These are phyloP conservation scores for Suillus variegatus DNA, from an alignment of 768 basidiomycete genomes.

Conservation along the genomic window DNA sequence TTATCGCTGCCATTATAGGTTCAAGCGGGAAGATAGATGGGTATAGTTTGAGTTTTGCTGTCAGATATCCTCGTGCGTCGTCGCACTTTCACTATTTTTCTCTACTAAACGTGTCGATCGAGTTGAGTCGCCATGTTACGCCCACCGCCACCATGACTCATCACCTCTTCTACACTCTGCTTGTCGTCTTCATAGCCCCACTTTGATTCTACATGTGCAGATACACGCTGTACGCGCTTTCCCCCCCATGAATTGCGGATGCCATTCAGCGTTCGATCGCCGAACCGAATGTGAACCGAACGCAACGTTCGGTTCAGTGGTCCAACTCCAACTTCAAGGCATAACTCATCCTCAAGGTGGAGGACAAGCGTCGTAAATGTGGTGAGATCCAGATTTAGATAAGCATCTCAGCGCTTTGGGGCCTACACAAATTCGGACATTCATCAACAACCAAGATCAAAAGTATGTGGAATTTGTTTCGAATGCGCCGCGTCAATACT, in stretches of 20 bases:
- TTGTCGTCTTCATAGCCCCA: too few species aligned
- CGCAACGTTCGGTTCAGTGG: not conserved
- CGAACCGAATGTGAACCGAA: not conserved
- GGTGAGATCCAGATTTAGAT: not conserved
- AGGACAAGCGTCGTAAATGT: not conserved
- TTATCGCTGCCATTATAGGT: not conserved
- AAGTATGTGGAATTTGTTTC: not conserved
- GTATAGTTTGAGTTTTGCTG: not conserved
- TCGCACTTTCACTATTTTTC: not conserved
- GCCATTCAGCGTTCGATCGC: not conserved
- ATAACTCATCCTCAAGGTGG: not conserved
- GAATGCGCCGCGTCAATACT: not conserved
- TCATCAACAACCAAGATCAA: not conserved
- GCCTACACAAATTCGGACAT: not conserved
- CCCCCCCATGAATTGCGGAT: not conserved
- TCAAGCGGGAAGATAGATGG: not conserved
- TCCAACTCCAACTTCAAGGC: not conserved
- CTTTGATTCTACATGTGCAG: not conserved
- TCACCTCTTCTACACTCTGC: too few species aligned
- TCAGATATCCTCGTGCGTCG: not conserved
- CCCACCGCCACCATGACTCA: not conserved
- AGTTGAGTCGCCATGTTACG: not conserved
- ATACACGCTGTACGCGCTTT: not conserved
- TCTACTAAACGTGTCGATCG: not conserved
- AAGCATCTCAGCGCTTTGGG: not conserved